A percentile compares a stretch with the other conserved stretches of the same genome.
phyloP scores from a whole-genome alignment of 2,329 filamentous ascomycete species.

The Colletotrichum sojae region DNA sequence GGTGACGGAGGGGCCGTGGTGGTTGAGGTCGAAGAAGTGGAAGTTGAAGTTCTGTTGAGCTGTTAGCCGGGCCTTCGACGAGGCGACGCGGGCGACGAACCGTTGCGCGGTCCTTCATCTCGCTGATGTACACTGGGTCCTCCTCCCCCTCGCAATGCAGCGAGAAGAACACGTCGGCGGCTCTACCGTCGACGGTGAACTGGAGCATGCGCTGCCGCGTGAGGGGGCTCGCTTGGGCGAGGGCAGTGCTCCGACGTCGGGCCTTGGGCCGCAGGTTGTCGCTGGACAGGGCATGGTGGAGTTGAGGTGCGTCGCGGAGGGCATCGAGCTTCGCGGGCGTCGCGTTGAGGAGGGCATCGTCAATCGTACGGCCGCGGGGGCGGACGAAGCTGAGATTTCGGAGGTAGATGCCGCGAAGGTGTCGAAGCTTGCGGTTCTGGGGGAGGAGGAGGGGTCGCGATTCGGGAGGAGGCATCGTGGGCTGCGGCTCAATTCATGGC shows the following conservation, averaged over 20 bases:
- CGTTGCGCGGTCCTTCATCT: slow-evolving; percentile 83
- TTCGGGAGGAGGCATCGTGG: slow-evolving; percentile 41
- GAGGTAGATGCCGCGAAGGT: slow-evolving; percentile 88
- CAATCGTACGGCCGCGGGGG: slow-evolving; percentile 73
- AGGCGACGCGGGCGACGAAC: slow-evolving; percentile 47
- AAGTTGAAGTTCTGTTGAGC: slow-evolving; percentile 86
- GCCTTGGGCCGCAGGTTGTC: slow-evolving; percentile 61
- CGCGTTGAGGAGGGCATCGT: slow-evolving; percentile 81
- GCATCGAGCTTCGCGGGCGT: slow-evolving; percentile 75
- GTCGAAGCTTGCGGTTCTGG: slow-evolving; percentile 89
- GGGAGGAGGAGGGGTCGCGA: slow-evolving; percentile 67
- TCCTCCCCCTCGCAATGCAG: slow-evolving; percentile 77
- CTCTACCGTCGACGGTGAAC: slow-evolving; percentile 76
- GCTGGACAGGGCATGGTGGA: slow-evolving; percentile 71
- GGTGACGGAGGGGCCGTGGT: slow-evolving; percentile 74
- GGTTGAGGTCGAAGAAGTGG: slow-evolving; percentile 82
- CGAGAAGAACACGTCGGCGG: slow-evolving; percentile 92
- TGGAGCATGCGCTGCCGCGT: slow-evolving; percentile 82
- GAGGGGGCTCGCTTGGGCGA: slow-evolving; percentile 61
- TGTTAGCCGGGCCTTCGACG: slow-evolving; percentile 4
- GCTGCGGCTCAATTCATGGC: slow-evolving; percentile 36
- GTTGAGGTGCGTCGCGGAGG: slow-evolving; percentile 62
- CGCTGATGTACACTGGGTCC: slow-evolving; percentile 91
- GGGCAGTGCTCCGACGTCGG: slow-evolving; percentile 63
- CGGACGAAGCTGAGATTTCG: slow-evolving; percentile 84